These are phyloP conservation scores for Exophiala mesophila DNA, from an alignment of 2,329 filamentous ascomycete genomes.

Conservation along the genomic window DNA sequence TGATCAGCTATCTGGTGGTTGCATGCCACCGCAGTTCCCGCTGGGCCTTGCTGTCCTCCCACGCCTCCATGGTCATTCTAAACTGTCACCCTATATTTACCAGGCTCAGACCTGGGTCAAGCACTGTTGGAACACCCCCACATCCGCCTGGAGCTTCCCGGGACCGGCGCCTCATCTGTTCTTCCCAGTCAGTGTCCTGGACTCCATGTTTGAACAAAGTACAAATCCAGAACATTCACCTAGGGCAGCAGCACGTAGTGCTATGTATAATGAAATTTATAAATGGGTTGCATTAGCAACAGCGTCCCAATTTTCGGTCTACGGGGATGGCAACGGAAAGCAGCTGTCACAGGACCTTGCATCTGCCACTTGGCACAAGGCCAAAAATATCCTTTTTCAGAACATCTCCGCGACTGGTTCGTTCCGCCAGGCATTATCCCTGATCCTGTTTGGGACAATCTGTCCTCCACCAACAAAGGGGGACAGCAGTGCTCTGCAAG, in stretches of 20 bases:
- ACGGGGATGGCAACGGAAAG: background rate
- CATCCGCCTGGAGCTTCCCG: background rate
- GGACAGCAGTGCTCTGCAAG: background rate
- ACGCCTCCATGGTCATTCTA: background rate
- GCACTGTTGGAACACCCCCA: constrained; percentile 1
- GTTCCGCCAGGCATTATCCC: constrained; percentile 3
- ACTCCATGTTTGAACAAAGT: constrained; percentile 12
- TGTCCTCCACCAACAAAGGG: background rate
- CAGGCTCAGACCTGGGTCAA: background rate
- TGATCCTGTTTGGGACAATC: constrained; percentile 3
- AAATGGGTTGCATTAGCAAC: constrained; percentile 17
- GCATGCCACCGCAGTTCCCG: constrained; percentile 17
- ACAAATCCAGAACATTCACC: background rate
- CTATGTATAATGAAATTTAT: constrained; percentile 10
- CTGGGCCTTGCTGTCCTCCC: constrained; percentile 13
- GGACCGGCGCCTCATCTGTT: constrained; percentile 10
- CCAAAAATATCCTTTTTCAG: constrained; percentile 14
- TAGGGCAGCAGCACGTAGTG: constrained; percentile 4
- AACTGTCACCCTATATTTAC: background rate
- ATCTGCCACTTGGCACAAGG: constrained; percentile 10
- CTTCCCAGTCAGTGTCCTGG: constrained; percentile 13
- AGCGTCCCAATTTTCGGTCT: constrained; percentile 10
- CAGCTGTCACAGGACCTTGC: constrained; percentile 9
- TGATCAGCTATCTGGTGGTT: constrained; percentile 8
- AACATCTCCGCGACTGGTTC: constrained; percentile 9